Conservation (phyloP, 2,329 filamentous ascomycete species). For the Paecilomyces fulvus region DNA sequence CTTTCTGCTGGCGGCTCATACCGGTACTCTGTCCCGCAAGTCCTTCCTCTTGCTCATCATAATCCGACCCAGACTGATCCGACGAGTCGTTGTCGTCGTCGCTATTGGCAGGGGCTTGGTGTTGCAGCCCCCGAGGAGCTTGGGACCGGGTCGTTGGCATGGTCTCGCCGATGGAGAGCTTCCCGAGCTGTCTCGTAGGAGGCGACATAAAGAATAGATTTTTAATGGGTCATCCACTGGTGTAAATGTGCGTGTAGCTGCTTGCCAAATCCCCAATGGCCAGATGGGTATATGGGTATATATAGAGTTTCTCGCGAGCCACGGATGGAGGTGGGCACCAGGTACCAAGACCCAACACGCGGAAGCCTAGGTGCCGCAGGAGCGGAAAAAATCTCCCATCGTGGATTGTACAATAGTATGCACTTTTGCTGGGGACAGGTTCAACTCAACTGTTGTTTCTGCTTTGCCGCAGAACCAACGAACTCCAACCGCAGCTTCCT, state of each 20-base stretch:
- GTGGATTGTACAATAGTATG: not conserved
- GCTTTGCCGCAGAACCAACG: not conserved
- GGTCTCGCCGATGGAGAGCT: conserved; percentile 29
- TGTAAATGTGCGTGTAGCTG: not conserved
- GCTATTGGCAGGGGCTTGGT: conserved; percentile 4
- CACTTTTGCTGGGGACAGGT: not conserved
- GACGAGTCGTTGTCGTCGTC: conserved; percentile 4
- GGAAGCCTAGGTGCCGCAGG: not conserved
- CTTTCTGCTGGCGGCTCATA: conserved; percentile 31
- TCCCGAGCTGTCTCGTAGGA: conserved; percentile 30
- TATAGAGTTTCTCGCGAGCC: conserved; percentile 28
- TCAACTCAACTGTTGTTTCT: not conserved
- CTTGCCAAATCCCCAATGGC: conserved; percentile 2
- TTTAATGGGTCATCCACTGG: conserved; percentile 1
- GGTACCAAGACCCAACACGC: not conserved
- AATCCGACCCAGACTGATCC: conserved; percentile 1
- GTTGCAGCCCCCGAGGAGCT: conserved; percentile 13
- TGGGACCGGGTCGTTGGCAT: conserved; percentile 24
- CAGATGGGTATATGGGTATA: conserved; percentile 5
- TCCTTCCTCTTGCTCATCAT: conserved; percentile 9
- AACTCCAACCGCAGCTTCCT: not conserved
- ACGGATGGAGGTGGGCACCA: conserved; percentile 14
- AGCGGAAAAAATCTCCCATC: not conserved
- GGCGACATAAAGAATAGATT: conserved; percentile 27
- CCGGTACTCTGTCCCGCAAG: conserved; percentile 16